Conservation (phyloP, 352 stramenopile genomes). For the Pythium scleroteichum region DNA sequence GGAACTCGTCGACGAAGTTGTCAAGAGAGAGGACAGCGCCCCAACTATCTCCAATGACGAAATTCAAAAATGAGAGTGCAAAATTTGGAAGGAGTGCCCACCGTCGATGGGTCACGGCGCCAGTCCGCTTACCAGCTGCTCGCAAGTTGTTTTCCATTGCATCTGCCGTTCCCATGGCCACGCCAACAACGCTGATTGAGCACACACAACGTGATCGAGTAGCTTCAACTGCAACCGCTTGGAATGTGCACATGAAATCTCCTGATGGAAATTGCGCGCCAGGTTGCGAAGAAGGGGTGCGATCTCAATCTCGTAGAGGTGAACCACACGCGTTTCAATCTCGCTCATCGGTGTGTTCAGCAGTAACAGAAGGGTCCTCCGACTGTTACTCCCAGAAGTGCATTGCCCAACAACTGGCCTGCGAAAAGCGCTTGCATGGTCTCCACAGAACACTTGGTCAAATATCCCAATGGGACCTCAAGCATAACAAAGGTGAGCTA, state of each 20-base stretch:
- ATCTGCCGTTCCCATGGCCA: too few species aligned
- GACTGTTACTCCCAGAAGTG: neutral
- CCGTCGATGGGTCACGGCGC: neutral
- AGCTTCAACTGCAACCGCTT: too few species aligned
- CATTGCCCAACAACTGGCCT: neutral
- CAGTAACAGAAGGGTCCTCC: neutral
- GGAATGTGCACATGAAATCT: too few species aligned
- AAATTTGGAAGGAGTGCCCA: too few species aligned
- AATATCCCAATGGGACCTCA: conserved; percentile 2
- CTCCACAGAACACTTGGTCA: conserved; percentile 4
- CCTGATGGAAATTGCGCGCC: neutral
- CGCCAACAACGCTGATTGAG: too few species aligned
- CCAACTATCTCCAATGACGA: neutral
- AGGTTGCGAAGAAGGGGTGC: neutral
- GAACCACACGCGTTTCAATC: neutral
- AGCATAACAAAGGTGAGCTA: neutral
- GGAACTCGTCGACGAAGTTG: neutral
- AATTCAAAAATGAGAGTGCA: too few species aligned
- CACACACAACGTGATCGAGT: too few species aligned
- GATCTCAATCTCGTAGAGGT: too few species aligned
- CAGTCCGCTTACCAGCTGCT: too few species aligned
- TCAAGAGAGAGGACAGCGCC: neutral
- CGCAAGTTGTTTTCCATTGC: too few species aligned
- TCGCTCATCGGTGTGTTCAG: neutral
- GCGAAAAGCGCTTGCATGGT: neutral